Evolutionary conservation across 495 filamentous ascomycete genomes (phyloP).

Genomic region (Amphirosellinia nigrospora): DNA sequence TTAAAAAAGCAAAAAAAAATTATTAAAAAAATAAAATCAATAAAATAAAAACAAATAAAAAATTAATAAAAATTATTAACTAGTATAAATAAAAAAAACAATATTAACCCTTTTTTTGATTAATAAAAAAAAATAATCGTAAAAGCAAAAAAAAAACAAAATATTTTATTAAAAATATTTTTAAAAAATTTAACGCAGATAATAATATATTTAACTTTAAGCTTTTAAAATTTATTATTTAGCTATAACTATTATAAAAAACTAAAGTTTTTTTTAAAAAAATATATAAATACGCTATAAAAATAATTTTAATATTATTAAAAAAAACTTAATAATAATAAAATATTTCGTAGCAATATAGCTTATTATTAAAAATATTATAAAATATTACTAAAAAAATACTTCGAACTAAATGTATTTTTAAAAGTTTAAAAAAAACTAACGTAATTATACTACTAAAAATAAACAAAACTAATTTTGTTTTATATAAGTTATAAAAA

Average conservation of each 20-base stretch:
- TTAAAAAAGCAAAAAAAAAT: slow-evolving; percentile 12
- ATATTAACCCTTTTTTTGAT: slow-evolving; percentile 21
- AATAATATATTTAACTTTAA: slow-evolving; percentile 19
- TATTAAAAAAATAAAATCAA: slow-evolving; percentile 21
- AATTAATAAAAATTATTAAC: slow-evolving; percentile 19
- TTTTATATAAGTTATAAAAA: neutral
- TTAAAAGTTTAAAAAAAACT: neutral
- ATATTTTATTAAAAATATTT: slow-evolving; percentile 27
- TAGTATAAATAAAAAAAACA: slow-evolving; percentile 28
- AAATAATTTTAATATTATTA: slow-evolving; percentile 27
- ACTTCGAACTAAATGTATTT: neutral
- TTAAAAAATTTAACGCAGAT: slow-evolving; percentile 17
- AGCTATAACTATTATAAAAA: neutral
- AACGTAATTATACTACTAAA: neutral
- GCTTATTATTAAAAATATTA: neutral
- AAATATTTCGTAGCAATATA: slow-evolving; percentile 27
- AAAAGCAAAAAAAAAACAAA: slow-evolving; percentile 14
- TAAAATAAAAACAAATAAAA: slow-evolving; percentile 19
- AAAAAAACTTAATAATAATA: slow-evolving; percentile 22
- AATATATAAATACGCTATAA: slow-evolving; percentile 24
- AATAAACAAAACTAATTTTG: neutral
- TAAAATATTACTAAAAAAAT: too few relatives aligned
- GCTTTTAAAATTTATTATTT: slow-evolving; percentile 2
- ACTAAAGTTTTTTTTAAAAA: neutral
- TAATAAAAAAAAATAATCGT: slow-evolving; percentile 24